Conservation (phyloP, 129 eudicot species). For the Flaveria robusta region DNA sequence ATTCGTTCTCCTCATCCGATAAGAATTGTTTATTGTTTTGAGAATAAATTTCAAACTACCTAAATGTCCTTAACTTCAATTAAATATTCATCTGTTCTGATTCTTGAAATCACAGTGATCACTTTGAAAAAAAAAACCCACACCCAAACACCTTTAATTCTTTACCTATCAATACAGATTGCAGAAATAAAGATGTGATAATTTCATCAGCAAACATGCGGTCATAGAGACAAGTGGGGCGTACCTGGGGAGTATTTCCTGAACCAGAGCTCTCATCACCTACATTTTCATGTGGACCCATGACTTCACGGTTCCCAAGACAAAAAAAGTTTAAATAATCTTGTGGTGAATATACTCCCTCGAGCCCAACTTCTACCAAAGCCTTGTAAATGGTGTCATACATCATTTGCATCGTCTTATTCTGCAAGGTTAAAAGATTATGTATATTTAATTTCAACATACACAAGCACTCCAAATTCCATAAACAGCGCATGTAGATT, state of each 20-base stretch:
- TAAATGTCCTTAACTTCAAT: not conserved
- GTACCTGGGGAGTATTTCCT: constrained; percentile 80
- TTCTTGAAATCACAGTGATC: not conserved
- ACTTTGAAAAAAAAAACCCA: not conserved
- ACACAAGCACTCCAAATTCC: not conserved
- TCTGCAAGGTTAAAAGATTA: constrained; percentile 41
- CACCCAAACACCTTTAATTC: not conserved
- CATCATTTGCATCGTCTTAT: constrained; percentile 99
- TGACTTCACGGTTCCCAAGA: constrained; percentile 88
- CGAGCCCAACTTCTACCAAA: constrained; percentile 87
- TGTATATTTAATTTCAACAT: not conserved
- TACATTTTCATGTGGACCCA: constrained; percentile 27
- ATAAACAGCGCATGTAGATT: constrained; percentile 1
- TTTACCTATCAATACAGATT: constrained; percentile 7
- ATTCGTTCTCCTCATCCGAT: not conserved
- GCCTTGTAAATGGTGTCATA: constrained; percentile 91
- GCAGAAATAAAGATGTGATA: not conserved
- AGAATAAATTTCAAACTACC: not conserved
- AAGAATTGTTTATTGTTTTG: not conserved
- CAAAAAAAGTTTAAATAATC: constrained; percentile 91
- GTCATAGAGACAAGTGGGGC: constrained; percentile 15
- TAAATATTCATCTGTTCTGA: not conserved
- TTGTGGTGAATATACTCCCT: constrained; percentile 69
- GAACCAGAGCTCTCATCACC: constrained; percentile 37
- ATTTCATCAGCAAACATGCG: not conserved